Conservation (phyloP, 192 early-diverging fungal genomes). For the Coemansia sp. region DNA sequence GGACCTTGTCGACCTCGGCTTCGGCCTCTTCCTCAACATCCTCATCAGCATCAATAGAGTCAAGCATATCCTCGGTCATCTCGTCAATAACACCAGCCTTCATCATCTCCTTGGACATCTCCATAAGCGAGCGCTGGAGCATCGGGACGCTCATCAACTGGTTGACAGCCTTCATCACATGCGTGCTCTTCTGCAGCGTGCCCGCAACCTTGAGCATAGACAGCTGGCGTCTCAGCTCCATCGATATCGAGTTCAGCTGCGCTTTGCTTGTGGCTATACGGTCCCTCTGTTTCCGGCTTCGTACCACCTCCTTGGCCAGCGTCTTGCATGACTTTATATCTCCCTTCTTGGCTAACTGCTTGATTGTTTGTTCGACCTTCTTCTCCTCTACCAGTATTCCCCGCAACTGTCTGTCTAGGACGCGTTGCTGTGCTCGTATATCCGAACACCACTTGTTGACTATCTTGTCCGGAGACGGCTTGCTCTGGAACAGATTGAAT, state of each 20-base stretch:
- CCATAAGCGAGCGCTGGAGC: constrained; percentile 80
- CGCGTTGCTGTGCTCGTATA: constrained; percentile 82
- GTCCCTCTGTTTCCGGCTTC: constrained; percentile 75
- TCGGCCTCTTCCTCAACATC: constrained; percentile 93
- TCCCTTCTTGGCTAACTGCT: constrained; percentile 85
- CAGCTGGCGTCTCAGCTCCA: constrained; percentile 87
- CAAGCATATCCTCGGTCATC: constrained; percentile 91
- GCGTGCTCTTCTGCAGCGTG: constrained; percentile 78
- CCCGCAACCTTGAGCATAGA: constrained; percentile 89
- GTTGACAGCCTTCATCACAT: constrained; percentile 92
- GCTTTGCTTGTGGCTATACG: constrained; percentile 86
- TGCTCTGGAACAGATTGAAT: constrained; percentile 36
- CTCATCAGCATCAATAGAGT: constrained; percentile 76
- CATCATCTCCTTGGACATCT: constrained; percentile 96
- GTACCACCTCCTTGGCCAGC: constrained; percentile 84
- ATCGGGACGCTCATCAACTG: constrained; percentile 82
- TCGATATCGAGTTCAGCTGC: constrained; percentile 85
- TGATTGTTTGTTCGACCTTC: constrained; percentile 77
- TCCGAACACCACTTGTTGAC: constrained; percentile 90
- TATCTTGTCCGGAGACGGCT: constrained; percentile 56
- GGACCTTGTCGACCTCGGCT: constrained; percentile 87
- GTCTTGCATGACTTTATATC: constrained; percentile 71
- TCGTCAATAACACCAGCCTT: constrained; percentile 97
- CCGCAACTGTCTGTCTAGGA: constrained; percentile 79
- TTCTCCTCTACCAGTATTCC: constrained; percentile 80